Conservation (phyloP, 2,329 filamentous ascomycete genomes). For the Ustilaginoidea virens region DNA sequence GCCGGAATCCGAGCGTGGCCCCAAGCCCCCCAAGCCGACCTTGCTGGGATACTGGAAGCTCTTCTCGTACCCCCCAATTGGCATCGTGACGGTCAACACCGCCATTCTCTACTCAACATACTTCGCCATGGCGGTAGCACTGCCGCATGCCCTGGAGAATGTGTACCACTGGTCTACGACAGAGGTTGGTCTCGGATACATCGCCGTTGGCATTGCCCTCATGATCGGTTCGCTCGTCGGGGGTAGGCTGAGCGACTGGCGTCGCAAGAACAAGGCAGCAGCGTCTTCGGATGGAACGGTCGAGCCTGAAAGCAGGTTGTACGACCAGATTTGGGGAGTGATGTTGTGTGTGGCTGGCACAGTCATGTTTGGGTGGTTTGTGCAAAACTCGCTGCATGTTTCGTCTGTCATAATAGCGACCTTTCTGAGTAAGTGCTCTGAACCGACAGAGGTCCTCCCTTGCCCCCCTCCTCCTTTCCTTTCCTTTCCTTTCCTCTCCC, state of each 20-base stretch:
- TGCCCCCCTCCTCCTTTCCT: not conserved
- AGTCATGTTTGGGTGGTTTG: constrained; percentile 25
- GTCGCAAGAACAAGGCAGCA: constrained; percentile 10
- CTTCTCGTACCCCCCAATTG: constrained; percentile 17
- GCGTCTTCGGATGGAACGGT: constrained; percentile 8
- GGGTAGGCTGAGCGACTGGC: constrained; percentile 22
- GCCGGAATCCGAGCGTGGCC: constrained; percentile 11
- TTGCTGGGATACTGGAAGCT: constrained; percentile 13
- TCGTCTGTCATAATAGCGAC: constrained; percentile 14
- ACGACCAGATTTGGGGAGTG: constrained; percentile 23
- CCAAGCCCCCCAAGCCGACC: constrained; percentile 14
- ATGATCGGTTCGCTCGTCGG: constrained; percentile 19
- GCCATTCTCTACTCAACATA: constrained; percentile 18
- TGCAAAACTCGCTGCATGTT: constrained; percentile 13
- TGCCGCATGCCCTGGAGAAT: constrained; percentile 14
- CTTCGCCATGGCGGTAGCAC: constrained; percentile 15
- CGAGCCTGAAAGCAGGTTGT: constrained; percentile 21
- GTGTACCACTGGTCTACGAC: constrained; percentile 19
- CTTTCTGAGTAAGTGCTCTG: constrained; percentile 13
- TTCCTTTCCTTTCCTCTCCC: not conserved
- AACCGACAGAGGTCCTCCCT: no score
- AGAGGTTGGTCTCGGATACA: constrained; percentile 19
- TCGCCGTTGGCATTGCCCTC: constrained; percentile 12
- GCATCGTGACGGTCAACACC: constrained; percentile 17
- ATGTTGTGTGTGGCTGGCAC: constrained; percentile 21